Percentiles rank a stretch among this genome's conserved stretches.
These are phyloP conservation scores for Cupressus sempervirens DNA, from an alignment of 75 land plant species.

Conservation along the genomic window DNA sequence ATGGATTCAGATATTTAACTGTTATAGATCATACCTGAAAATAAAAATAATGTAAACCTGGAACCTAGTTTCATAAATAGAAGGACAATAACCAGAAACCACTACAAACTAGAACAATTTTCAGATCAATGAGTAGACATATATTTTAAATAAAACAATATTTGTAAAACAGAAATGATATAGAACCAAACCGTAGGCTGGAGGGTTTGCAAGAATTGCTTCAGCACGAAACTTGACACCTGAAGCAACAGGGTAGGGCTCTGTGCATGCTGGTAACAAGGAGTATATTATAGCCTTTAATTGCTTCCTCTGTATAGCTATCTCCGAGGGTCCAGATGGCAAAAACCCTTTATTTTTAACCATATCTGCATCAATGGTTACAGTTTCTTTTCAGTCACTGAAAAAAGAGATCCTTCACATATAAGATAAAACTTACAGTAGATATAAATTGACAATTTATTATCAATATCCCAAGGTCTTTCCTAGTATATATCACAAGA, in stretches of 20 bases:
- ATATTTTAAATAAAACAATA: neutral
- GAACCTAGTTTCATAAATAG: neutral
- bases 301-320: slow-evolving; percentile 80
- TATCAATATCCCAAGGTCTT: neutral
- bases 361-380: slow-evolving; percentile 60
- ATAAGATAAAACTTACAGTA: neutral
- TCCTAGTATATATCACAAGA: neutral
- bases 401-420: neutral
- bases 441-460: neutral
- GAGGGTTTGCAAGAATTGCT: slow-evolving; percentile 97
- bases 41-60: neutral
- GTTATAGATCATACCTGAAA: slow-evolving; percentile 1
- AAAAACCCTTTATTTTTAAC: slow-evolving; percentile 97
- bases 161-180: neutral
- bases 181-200: slow-evolving; percentile 78
- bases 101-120: neutral
- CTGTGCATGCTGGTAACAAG: slow-evolving; percentile 81
- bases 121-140: neutral
- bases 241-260: slow-evolving; percentile 52
- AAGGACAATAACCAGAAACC: neutral
- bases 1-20: neutral
- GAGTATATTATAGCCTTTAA: slow-evolving; percentile 85
- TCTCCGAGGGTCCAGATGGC: slow-evolving; percentile 93
- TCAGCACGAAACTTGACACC: slow-evolving; percentile 77
- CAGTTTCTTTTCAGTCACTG: neutral